Evolutionary conservation across 225 moss, liverwort and hornwort genomes (phyloP).

Genomic region (Pseudisothecium myosuroides): DNA sequence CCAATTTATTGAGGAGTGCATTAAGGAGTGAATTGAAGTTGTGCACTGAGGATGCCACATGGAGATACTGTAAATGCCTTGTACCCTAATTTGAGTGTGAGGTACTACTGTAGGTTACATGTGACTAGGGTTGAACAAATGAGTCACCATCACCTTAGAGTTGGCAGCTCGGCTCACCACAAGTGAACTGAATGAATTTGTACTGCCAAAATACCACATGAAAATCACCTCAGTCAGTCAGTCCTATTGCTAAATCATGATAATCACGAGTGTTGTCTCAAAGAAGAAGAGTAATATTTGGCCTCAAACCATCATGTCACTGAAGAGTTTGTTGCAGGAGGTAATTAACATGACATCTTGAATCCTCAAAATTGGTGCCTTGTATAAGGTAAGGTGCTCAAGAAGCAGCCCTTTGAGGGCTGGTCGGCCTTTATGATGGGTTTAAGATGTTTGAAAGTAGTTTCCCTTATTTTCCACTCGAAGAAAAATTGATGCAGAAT

Average conservation of each 20-base stretch:
- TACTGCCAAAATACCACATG: neutral
- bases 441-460: too few species aligned
- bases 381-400: too few species aligned
- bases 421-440: too few species aligned
- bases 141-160: neutral
- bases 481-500: too few species aligned
- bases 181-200: neutral
- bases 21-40: neutral
- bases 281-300: neutral
- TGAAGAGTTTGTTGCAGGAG: neutral
- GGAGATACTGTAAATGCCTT: neutral
- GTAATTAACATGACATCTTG: neutral
- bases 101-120: neutral
- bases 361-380: neutral
- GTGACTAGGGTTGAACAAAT: neutral
- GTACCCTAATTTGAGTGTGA: neutral
- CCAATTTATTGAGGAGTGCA: neutral
- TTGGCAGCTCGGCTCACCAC: neutral
- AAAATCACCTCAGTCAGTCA: neutral
- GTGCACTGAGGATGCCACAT: rapidly evolving
- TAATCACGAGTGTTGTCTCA: neutral
- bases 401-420: too few species aligned
- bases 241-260: neutral
- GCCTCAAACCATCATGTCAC: neutral
- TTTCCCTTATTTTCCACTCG: too few species aligned